Conservation (phyloP, 1,139 yeast genomes). For the Williopsis jadinii region DNA sequence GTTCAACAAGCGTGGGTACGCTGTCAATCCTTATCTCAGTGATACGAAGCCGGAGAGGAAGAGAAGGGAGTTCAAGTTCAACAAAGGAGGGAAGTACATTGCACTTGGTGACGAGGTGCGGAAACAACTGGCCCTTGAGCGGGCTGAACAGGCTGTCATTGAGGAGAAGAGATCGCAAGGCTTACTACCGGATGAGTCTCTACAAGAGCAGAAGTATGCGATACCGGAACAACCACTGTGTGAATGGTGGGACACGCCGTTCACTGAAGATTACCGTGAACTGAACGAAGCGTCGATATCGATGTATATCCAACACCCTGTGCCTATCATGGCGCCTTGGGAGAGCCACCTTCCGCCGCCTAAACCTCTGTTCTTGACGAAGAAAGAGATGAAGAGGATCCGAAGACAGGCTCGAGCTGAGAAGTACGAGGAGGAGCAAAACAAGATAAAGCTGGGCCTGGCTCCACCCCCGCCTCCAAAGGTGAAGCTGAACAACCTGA, state of each 20-base stretch:
- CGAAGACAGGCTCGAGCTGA: constrained; percentile 66
- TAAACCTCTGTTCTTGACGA: constrained; percentile 57
- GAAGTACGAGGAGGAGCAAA: constrained; percentile 64
- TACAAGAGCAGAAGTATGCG: constrained; percentile 47
- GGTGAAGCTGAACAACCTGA: constrained; percentile 72
- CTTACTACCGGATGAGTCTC: constrained; percentile 36
- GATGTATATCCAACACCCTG: constrained; percentile 74
- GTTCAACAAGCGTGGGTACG: constrained; percentile 31
- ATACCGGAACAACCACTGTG: constrained; percentile 46
- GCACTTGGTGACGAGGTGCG: constrained; percentile 48
- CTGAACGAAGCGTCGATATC: constrained; percentile 45
- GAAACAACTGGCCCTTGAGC: constrained; percentile 30
- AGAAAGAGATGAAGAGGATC: constrained; percentile 66
- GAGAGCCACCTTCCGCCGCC: constrained; percentile 37
- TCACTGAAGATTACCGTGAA: constrained; percentile 23
- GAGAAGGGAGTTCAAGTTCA: constrained; percentile 39
- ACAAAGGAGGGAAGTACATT: constrained; percentile 55
- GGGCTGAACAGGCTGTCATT: constrained; percentile 23
- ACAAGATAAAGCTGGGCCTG: constrained; percentile 70
- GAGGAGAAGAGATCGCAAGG: constrained; percentile 30
- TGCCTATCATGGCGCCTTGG: constrained; percentile 54
- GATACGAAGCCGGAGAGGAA: constrained; percentile 25
- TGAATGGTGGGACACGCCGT: constrained; percentile 83
- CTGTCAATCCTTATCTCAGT: constrained; percentile 53
- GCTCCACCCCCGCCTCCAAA: constrained; percentile 90